Evolutionary conservation across 2,329 filamentous ascomycete genomes (phyloP), one percentile per base, ranked within the genome.

Genomic region (Chaetomiaceae sp.): DNA sequence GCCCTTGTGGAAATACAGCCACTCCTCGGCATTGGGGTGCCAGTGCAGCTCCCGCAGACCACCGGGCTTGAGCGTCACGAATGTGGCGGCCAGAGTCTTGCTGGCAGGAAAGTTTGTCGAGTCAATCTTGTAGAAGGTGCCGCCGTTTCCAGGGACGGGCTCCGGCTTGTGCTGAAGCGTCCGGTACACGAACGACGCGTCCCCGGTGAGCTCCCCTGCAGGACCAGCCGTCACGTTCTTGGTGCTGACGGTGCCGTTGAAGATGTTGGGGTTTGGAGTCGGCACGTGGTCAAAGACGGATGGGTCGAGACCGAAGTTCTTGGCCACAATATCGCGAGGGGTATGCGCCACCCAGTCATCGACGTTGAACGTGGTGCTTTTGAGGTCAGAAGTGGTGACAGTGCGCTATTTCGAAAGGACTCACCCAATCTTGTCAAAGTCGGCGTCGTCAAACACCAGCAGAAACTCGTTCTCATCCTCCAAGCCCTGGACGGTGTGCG

Each of bases 321-420:
- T 87, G 33, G 84, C 83, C 0, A 88, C 71, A 40, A 88, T 74
- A 40, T 65, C 59, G 47, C 78, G 80, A 0, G 85, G 84, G 0
- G 84, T 88, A 63, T 87, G 84, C 0, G 78, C 71, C 33, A 88
- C 74, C 84, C 84, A 88, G 69, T 88, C 84, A 58, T 84, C 83
- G 22, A 88, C 75, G 70, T 83, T 85, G 73, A 88, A 88, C 0
- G 85, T 87, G 0, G 82, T 85, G n/a, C 81, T 80, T n/a, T 12
- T 2, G 19, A 39, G 17, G 27, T 46, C 14, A 23, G 14, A 54
- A 19, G 22, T n/a, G n/a, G n/a, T n/a, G n/a, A n/a, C n/a, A n/a
- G n/a, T n/a, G n/a, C n/a, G n/a, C n/a, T n/a, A n/a, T n/a, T n/a
- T n/a, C n/a, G n/a, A n/a, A n/a, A n/a, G 11, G 8, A 38, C 49